A percentile compares a stretch with the other conserved stretches of the same genome.
These are phyloP conservation scores for Pythium rishiriense DNA, from an alignment of 352 stramenopile genomes.

Conservation along the genomic window DNA sequence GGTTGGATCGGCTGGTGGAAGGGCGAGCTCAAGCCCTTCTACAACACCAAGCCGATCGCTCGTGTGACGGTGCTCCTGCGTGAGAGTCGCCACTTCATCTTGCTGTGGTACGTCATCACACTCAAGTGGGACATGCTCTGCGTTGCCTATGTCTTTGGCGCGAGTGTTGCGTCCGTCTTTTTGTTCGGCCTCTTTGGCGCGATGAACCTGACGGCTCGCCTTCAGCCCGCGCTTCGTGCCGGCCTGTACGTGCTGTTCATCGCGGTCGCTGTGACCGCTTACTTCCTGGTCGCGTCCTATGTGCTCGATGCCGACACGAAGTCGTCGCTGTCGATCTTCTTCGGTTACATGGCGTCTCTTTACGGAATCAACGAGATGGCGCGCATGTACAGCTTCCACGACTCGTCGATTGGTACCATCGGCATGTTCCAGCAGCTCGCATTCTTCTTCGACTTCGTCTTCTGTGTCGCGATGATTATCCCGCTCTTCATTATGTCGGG, in stretches of 20 bases:
- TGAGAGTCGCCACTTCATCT: constrained; percentile 77
- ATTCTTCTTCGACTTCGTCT: constrained; percentile 88
- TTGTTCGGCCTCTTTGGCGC: constrained; percentile 53
- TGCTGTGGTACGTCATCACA: constrained; percentile 86
- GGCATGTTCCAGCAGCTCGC: constrained; percentile 77
- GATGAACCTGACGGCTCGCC: constrained; percentile 33
- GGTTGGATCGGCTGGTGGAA: constrained; percentile 89
- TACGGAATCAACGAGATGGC: constrained; percentile 87
- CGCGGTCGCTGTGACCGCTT: constrained; percentile 37
- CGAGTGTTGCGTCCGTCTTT: constrained; percentile 54
- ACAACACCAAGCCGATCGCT: constrained; percentile 71
- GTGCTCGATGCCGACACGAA: constrained; percentile 39
- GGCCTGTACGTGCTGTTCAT: constrained; percentile 52
- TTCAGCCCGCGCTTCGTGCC: constrained; percentile 46
- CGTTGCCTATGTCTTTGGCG: constrained; percentile 58
- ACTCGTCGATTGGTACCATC: constrained; percentile 59
- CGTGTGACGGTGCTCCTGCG: constrained; percentile 75
- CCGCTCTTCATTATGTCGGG: constrained; percentile 78
- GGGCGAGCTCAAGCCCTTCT: constrained; percentile 63
- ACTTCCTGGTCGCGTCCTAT: constrained; percentile 48
- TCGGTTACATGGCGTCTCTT: constrained; percentile 70
- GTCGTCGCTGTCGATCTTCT: constrained; percentile 67
- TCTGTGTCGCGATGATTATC: constrained; percentile 70
- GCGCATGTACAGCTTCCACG: constrained; percentile 81
- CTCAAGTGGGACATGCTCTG: constrained; percentile 56